Evolutionary conservation across 2,329 filamentous ascomycete species (phyloP).

Genomic region (Ascochyta clinopodiicola): DNA sequence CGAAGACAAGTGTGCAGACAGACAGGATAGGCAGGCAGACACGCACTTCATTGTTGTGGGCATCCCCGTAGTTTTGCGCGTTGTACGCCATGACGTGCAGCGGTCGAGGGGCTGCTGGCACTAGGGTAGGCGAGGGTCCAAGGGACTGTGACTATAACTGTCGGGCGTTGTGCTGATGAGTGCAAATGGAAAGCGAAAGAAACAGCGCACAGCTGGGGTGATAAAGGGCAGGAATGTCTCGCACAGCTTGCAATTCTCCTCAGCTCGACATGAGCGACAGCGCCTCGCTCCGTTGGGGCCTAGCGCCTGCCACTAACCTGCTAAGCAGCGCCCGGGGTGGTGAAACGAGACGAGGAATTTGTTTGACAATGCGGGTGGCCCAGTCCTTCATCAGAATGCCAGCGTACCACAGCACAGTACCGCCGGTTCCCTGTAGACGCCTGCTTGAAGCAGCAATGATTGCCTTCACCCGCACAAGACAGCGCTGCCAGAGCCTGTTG

Average conservation of each 20-base stretch:
- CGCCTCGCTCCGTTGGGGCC: constrained; percentile 9
- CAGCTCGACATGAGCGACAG: constrained; percentile 20
- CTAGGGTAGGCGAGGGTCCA: constrained; percentile 25
- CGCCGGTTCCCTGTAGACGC: constrained; percentile 6
- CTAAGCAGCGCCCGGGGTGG: constrained; percentile 13
- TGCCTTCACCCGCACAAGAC: constrained; percentile 3
- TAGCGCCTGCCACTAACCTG: constrained; percentile 1
- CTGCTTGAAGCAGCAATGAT: constrained; percentile 12
- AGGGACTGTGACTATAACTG: not conserved
- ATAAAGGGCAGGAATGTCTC: constrained; percentile 30
- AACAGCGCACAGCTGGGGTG: constrained; percentile 36
- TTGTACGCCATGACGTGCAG: constrained; percentile 50
- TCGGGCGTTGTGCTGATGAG: constrained; percentile 22
- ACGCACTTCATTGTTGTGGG: constrained; percentile 42
- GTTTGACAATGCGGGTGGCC: constrained; percentile 30
- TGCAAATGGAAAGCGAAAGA: constrained; percentile 23
- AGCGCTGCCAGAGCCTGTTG: constrained; percentile 10
- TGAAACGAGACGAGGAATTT: constrained; percentile 17
- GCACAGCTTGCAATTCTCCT: constrained; percentile 21
- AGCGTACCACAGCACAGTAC: constrained; percentile 12
- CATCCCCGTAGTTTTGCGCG: constrained; percentile 45
- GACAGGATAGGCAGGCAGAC: constrained; percentile 14
- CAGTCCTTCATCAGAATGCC: constrained; percentile 31
- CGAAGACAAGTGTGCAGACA: too few species aligned
- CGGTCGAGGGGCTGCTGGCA: constrained; percentile 30